Evolutionary conservation across 2,329 filamentous ascomycete species (phyloP).

Genomic region (Macrophomina tecta): DNA sequence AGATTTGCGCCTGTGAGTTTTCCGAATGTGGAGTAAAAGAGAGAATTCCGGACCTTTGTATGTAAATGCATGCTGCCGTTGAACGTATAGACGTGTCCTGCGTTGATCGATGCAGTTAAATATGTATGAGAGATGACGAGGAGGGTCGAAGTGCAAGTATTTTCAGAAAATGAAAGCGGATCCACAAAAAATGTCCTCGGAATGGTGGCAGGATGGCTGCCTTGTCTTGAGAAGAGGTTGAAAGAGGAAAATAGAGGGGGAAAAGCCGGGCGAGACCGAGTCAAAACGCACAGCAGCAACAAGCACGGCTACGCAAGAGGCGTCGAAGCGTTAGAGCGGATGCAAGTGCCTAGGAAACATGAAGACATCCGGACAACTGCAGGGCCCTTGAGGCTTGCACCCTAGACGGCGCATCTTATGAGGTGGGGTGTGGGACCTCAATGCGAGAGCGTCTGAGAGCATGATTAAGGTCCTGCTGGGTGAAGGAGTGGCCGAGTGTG

Average conservation of each 20-base stretch:
- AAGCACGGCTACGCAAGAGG: too few species aligned
- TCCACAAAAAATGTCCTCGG: background rate
- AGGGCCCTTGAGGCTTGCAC: too few species aligned
- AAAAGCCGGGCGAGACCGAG: too few species aligned
- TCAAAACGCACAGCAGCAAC: too few species aligned
- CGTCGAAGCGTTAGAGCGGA: too few species aligned
- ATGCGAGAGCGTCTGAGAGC: conserved; percentile 51
- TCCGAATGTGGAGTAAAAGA: background rate
- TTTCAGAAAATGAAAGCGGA: background rate
- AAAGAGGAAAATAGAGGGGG: background rate
- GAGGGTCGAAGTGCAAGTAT: conserved; percentile 13
- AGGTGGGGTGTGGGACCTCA: conserved; percentile 33
- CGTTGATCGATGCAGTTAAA: conserved; percentile 14
- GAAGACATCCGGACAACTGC: too few species aligned
- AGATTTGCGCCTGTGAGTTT: conserved; percentile 8
- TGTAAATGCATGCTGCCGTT: conserved; percentile 22
- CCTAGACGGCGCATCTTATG: background rate
- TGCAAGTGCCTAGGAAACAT: too few species aligned
- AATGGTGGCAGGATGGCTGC: background rate
- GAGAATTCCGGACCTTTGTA: conserved; percentile 4
- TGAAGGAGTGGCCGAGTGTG: conserved; percentile 48
- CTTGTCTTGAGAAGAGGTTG: background rate
- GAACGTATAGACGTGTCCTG: conserved; percentile 15
- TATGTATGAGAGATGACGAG: conserved; percentile 3
- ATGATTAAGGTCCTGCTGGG: conserved; percentile 52